These are phyloP conservation scores for Starmerella riodocensis DNA, from an alignment of 805 yeast genomes.

Conservation along the genomic window DNA sequence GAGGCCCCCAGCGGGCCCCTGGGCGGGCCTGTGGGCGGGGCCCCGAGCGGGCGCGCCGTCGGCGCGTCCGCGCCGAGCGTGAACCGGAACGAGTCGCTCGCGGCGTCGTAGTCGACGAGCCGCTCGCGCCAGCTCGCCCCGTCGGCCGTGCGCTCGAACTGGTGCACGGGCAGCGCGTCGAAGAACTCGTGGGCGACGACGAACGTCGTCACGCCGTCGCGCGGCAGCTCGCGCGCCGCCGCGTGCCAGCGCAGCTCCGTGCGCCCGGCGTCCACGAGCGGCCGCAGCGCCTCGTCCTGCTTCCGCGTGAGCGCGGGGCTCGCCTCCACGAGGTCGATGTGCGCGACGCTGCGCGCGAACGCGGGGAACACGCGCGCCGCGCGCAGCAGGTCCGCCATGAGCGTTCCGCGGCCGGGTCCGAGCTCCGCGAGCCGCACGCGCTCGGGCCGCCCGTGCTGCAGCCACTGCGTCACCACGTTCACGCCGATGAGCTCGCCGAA, in stretches of 20 bases:
- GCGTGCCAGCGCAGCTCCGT: slow-evolving; percentile 29
- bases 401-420: slow-evolving; percentile 78
- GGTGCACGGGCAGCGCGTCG: slow-evolving; percentile 71
- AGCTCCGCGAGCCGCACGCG: slow-evolving; percentile 50
- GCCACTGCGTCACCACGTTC: slow-evolving; percentile 46
- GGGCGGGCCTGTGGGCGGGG: too few species aligned
- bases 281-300: slow-evolving; percentile 37
- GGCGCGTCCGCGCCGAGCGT: slow-evolving; percentile 11
- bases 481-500: slow-evolving; percentile 77
- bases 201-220: slow-evolving; percentile 38
- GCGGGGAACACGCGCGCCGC: slow-evolving; percentile 22
- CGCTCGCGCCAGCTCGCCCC: slow-evolving; percentile 62
- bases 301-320: slow-evolving; percentile 47
- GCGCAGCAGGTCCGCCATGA: slow-evolving; percentile 51
- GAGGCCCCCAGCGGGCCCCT: too few species aligned
- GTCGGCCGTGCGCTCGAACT: slow-evolving; percentile 41
- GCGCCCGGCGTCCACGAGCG: slow-evolving; percentile 36
- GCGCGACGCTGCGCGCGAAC: slow-evolving; percentile 28
- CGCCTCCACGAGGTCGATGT: slow-evolving; percentile 54
- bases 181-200: slow-evolving; percentile 75
- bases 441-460: slow-evolving; percentile 40
- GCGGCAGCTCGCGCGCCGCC: slow-evolving; percentile 25
- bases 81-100: slow-evolving; percentile 12
- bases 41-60: too few species aligned
- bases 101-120: slow-evolving; percentile 41